Evolutionary conservation across 192 early-diverging fungal genomes (phyloP).

Genomic region (Linnemannia exigua): DNA sequence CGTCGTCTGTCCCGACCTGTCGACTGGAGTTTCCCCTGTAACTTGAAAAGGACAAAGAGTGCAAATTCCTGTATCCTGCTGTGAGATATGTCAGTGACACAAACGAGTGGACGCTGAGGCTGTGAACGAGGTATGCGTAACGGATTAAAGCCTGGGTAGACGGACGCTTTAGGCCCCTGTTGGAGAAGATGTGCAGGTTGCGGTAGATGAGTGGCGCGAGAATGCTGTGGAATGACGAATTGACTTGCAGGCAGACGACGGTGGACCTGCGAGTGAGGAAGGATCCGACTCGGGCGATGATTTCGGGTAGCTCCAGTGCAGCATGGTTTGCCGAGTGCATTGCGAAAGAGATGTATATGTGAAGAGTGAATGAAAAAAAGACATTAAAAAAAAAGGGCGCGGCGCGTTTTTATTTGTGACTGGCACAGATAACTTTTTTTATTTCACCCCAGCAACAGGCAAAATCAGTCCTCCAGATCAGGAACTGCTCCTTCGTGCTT

Average conservation of each 20-base stretch:
- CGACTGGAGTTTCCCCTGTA: background rate
- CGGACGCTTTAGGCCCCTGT: background rate
- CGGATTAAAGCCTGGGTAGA: background rate
- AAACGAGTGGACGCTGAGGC: background rate
- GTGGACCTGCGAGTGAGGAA: background rate
- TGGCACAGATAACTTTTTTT: background rate
- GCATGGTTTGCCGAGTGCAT: background rate
- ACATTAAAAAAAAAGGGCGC: too few species aligned
- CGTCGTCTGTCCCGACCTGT: background rate
- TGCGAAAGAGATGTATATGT: background rate
- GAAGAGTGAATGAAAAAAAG: background rate
- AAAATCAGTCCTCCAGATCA: background rate
- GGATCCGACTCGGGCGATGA: background rate
- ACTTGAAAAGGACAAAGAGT: background rate
- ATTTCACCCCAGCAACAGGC: too few species aligned
- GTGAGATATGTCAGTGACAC: background rate
- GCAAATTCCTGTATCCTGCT: background rate
- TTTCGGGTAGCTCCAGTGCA: background rate
- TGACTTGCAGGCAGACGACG: background rate
- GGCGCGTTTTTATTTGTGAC: background rate
- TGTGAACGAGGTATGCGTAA: background rate
- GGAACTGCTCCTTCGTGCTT: background rate
- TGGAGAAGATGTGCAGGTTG: background rate
- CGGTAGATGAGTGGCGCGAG: background rate
- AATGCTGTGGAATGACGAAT: background rate